These are phyloP conservation scores for Macrotyloma uniflorum DNA, from an alignment of 306 rosid genomes.

Conservation along the genomic window DNA sequence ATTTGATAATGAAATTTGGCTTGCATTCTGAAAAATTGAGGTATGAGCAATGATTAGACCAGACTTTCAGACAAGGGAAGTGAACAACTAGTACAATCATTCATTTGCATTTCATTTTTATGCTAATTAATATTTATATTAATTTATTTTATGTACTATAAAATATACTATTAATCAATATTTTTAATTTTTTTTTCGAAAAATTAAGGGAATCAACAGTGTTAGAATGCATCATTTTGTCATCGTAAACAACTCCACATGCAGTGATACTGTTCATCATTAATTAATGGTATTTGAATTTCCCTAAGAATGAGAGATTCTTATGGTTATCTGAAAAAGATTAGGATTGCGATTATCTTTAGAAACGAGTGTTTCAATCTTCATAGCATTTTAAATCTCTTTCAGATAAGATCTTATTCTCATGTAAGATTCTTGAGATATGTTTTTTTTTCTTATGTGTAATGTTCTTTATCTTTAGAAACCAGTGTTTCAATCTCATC, in stretches of 20 bases:
- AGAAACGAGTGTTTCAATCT: neutral
- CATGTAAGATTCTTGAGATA: neutral
- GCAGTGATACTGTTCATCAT: neutral
- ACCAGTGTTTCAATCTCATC: too few relatives aligned
- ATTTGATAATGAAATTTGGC: neutral
- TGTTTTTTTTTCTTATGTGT: neutral
- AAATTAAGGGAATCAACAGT: neutral
- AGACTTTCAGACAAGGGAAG: neutral
- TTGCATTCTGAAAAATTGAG: neutral
- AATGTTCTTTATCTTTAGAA: neutral
- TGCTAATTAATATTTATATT: neutral
- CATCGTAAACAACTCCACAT: neutral
- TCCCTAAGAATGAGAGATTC: neutral
- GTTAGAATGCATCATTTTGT: neutral
- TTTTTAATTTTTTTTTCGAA: neutral
- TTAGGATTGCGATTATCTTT: neutral
- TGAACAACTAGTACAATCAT: constrained; percentile 4
- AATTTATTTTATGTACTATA: neutral
- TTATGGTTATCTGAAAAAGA: neutral
- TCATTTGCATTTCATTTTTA: neutral
- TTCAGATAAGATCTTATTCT: constrained; percentile 13
- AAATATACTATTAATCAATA: neutral
- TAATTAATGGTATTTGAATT: neutral
- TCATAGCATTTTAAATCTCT: neutral
- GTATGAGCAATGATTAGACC: too few relatives aligned